phyloP scores from a whole-genome alignment of 352 stramenopile genomes.

The Globisporangium cederbergense region DNA sequence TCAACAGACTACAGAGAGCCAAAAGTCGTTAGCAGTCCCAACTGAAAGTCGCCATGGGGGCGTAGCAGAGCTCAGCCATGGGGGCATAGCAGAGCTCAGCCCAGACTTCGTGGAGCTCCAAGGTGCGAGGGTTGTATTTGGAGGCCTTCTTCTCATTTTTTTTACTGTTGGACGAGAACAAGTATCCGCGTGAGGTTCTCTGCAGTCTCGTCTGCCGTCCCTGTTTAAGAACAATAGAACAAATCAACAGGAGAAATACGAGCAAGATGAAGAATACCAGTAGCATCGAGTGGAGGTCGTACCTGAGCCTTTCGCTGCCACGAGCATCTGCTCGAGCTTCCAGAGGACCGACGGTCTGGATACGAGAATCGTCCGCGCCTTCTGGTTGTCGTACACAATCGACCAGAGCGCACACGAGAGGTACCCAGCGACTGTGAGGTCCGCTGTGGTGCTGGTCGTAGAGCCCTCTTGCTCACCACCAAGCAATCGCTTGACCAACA shows the following conservation, averaged over 20 bases:
- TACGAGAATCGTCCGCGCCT: constrained; percentile 42
- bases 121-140: background rate
- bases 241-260: background rate
- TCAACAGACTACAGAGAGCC: too few species aligned
- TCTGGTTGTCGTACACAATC: constrained; percentile 66
- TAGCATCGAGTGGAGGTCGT: background rate
- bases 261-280: background rate
- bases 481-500: constrained; percentile 30
- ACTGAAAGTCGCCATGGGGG: too few species aligned
- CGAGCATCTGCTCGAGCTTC: constrained; percentile 30
- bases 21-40: too few species aligned
- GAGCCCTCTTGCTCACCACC: background rate
- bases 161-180: constrained; percentile 10
- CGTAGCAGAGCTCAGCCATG: too few species aligned
- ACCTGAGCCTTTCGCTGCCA: constrained; percentile 19
- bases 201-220: constrained; percentile 1
- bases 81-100: too few species aligned
- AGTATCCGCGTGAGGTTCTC: constrained; percentile 13
- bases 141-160: background rate
- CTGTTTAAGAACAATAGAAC: background rate
- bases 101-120: too few species aligned
- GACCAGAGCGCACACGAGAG: constrained; percentile 47
- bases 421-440: background rate
- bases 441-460: background rate
- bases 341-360: constrained; percentile 25